Evolutionary conservation across 1,139 yeast genomes (phyloP), one percentile per base, ranked within the genome.

Genomic region (Pichia sp.): DNA sequence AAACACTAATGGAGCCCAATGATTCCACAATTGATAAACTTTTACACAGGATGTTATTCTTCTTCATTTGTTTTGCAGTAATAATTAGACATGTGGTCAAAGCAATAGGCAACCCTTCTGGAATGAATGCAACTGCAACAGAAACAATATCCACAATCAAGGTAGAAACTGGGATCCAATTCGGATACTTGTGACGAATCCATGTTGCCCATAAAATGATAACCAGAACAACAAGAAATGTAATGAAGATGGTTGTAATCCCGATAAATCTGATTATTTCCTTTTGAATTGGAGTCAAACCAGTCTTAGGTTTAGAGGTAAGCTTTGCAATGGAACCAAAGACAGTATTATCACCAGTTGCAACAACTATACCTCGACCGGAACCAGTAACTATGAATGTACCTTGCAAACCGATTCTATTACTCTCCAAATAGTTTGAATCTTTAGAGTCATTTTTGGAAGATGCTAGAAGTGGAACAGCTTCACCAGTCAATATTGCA

Each of bases 61-160:
- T 64, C 43, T 85, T 77, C 45, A 93, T 65, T 44, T 98, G 67
- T 23, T 76, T 69, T 27, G 91, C 63, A 0, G 98, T 94, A 63
- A 93, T 87, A 44, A 91, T 86, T 0, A 96, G 87, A 23, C 98
- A 98, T 44, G 91, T 91, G 0, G 98, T 87, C 42, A 91, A 65
- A 0, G 98, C 91, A 0, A 98, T 98, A 0, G 99, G 99, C 35
- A 91, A 67, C 0, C 98, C 98, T 1, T 98, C 98, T 3, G 99
- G 99, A 8, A 78, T 64, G 52, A 93, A 91, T 0, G 98, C 99
- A 44, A 84, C 40, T 33, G 73, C 61, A 0, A 98, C 98, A n/a
- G n/a, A n/a, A n/a, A n/a, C n/a, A n/a, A n/a, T n/a, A n/a, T n/a
- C n/a, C n/a, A n/a, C n/a, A 54, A 91, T 77, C 4, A 77, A 39